Evolutionary conservation across 805 yeast genomes (phyloP).

Genomic region (Teunomyces funiuensis): DNA sequence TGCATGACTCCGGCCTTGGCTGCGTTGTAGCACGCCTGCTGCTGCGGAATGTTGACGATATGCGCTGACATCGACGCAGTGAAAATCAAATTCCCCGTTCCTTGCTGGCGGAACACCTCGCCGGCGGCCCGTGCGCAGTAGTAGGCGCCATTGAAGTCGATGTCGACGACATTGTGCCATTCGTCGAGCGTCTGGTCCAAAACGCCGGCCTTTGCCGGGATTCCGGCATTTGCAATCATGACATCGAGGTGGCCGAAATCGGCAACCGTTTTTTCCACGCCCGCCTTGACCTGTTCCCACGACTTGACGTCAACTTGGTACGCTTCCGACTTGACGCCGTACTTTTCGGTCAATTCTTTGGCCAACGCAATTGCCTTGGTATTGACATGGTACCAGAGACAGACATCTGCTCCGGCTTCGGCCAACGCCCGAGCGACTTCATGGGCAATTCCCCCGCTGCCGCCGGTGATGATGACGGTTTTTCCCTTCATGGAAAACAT

Average conservation of each 20-base stretch:
- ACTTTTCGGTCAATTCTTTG: conserved; percentile 10
- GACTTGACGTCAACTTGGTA: conserved; percentile 27
- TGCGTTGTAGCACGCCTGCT: conserved; percentile 12
- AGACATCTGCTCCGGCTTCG: conserved; percentile 26
- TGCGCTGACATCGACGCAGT: conserved; percentile 24
- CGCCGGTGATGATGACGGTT: conserved; percentile 31
- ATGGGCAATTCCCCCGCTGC: conserved; percentile 31
- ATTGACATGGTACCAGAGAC: conserved; percentile 24
- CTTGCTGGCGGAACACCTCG: conserved; percentile 22
- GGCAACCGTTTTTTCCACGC: conserved; percentile 17
- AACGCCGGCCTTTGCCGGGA: conserved; percentile 15
- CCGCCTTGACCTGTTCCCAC: conserved; percentile 22
- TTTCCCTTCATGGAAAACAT: conserved; percentile 20
- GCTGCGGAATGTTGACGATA: conserved; percentile 22
- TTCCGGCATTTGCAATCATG: conserved; percentile 34
- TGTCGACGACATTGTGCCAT: conserved; percentile 28
- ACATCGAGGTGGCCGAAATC: conserved; percentile 33
- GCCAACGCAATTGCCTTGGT: conserved; percentile 18
- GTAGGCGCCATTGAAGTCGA: conserved; percentile 30
- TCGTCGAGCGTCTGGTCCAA: conserved; percentile 19
- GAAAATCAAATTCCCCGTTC: conserved; percentile 20
- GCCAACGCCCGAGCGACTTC: conserved; percentile 29
- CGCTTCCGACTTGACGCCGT: conserved; percentile 22
- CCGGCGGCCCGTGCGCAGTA: conserved; percentile 36
- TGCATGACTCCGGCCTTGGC: conserved; percentile 6